Conservation (phyloP, 1,284 basidiomycete genomes). For the Boletellus deceptivus region DNA sequence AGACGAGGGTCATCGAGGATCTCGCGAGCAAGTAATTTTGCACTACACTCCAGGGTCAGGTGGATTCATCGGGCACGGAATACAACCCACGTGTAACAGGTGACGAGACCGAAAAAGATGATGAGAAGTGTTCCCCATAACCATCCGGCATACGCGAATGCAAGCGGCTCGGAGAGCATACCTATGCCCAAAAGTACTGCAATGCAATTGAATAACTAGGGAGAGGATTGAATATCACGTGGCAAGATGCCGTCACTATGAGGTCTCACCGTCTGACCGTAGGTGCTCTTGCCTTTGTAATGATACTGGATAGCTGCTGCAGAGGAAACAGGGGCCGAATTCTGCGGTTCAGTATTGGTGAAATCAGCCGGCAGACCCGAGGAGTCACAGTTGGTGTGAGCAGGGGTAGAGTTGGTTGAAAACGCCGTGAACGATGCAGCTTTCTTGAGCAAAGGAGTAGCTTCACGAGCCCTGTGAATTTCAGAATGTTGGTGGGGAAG, state of each 20-base stretch:
- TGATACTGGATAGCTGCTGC: constrained; percentile 27
- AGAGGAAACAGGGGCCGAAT: constrained; percentile 4
- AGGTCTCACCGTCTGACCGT: constrained; percentile 82
- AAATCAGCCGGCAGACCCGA: neutral
- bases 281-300: constrained; percentile 64
- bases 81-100: constrained; percentile 80
- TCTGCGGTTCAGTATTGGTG: neutral
- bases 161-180: constrained; percentile 85
- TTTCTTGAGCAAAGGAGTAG: constrained; percentile 45
- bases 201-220: constrained; percentile 85
- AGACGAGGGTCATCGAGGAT: constrained; percentile 70
- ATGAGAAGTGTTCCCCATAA: constrained; percentile 72
- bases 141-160: constrained; percentile 89
- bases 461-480: constrained; percentile 23
- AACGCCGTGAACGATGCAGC: constrained; percentile 33
- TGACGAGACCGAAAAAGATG: constrained; percentile 74
- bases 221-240: constrained; percentile 1
- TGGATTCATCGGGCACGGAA: neutral
- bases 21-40: constrained; percentile 78
- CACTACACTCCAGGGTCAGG: constrained; percentile 44
- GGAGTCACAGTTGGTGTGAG: neutral
- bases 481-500: neutral
- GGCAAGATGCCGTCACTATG: too few relatives aligned
- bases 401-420: constrained; percentile 16
- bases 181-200: constrained; percentile 88